Base-by-base conservation (phyloP, 257 asterid genomes). In the Coffea eugenioides region DNA sequence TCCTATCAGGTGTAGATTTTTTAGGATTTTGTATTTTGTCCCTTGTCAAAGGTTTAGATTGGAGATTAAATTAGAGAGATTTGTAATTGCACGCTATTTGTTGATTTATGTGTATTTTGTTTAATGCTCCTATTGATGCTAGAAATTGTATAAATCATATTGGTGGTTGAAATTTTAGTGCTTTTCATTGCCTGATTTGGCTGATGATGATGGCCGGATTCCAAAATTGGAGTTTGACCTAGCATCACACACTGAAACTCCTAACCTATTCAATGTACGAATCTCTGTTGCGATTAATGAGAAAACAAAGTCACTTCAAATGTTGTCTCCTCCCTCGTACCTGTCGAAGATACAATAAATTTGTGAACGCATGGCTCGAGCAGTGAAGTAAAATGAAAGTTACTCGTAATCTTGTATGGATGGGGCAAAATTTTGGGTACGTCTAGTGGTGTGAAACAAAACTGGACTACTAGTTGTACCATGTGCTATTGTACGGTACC, bases 1-100 rank as follows among this genome's bases (percentile, higher is more conserved):
- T 71, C 86, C 82, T 52, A 62, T 77, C 83, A 83, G 86, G 66
- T 65, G 87, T 91, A 93, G 95, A 82, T 70, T 83, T 84, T 39
- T 83, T 89, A 89, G 95, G 89, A 80, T 73, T 83, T 87, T 20
- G 46, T 79, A 76, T 77, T 67, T 45, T 84, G 85, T 77, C 84
- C 78, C 76, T 80, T 82, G 13, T 77, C 70, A 77, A 87, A 88
- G 86, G 78, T 82, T 82, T 73, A 77, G 86, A 86, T 81, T 84
- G 61, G 74, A 84, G 84, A 67, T 75, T 81, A 86, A 39, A 80
- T 80, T 84, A 84, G 88, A 56, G 75, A 73, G 73, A 76, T 49
- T 36, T 77, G 73, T 71, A 74, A 80, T 81, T 80, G 75, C 39
- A 67, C 57, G 62, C 18, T 69, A 73, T 86, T 72, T 80, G 77